Evolutionary conservation across 352 stramenopile genomes (phyloP).

Genomic region (Phytophthora chlamydospora): DNA sequence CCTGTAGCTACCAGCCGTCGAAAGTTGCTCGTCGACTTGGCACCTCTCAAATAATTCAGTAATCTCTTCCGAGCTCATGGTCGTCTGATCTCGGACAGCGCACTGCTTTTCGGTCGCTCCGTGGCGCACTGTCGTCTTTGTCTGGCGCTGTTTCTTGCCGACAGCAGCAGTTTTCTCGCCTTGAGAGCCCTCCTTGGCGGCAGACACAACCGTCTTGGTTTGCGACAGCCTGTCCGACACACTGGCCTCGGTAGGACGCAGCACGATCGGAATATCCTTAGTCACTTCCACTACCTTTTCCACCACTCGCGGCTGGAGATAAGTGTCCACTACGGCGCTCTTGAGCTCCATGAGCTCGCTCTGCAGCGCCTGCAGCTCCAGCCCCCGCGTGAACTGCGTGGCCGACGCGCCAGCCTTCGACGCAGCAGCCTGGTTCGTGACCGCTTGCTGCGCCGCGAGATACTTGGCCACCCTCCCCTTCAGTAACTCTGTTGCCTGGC

Average conservation of each 20-base stretch:
- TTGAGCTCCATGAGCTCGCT: slow-evolving; percentile 47
- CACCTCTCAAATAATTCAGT: slow-evolving; percentile 23
- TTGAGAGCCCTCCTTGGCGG: neutral
- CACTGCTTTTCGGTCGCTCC: slow-evolving; percentile 2
- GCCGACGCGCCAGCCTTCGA: slow-evolving; percentile 7
- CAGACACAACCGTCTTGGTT: slow-evolving; percentile 1
- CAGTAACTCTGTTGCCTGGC: slow-evolving; percentile 41
- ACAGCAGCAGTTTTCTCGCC: slow-evolving; percentile 1
- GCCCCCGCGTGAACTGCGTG: slow-evolving; percentile 20
- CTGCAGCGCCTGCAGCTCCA: slow-evolving; percentile 44
- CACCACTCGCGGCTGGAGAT: slow-evolving; percentile 25
- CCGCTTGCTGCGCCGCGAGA: slow-evolving; percentile 25
- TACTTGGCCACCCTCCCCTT: slow-evolving; percentile 29
- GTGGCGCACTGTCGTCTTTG: neutral
- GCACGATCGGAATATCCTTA: slow-evolving; percentile 25
- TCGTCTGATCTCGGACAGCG: slow-evolving; percentile 24
- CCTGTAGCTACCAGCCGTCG: slow-evolving; percentile 35
- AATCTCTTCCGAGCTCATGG: slow-evolving; percentile 30
- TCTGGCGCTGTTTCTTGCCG: neutral
- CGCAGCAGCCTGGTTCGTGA: neutral
- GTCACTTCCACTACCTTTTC: slow-evolving; percentile 17
- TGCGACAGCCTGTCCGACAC: slow-evolving; percentile 4
- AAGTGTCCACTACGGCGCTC: slow-evolving; percentile 37
- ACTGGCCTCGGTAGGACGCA: slow-evolving; percentile 16
- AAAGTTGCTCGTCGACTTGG: slow-evolving; percentile 37